Conservation (phyloP, 2,329 filamentous ascomycete genomes). For the Apiospora sp. region DNA sequence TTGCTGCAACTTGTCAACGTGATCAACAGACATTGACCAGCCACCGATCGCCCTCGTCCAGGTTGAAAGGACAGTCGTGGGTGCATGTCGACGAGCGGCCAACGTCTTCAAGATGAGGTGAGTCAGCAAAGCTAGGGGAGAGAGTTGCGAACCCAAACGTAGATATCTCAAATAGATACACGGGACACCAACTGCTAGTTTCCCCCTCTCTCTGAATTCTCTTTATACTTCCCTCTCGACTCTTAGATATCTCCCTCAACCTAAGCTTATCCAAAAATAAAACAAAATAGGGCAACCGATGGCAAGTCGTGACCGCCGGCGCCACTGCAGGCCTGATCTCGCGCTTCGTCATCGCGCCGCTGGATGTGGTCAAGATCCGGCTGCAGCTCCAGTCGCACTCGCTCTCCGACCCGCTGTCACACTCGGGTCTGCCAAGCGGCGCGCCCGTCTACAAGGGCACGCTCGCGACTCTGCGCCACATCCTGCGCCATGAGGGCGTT, state of each 20-base stretch:
- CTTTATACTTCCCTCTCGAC: constrained; percentile 21
- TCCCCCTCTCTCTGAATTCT: not conserved
- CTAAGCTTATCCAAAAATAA: constrained; percentile 16
- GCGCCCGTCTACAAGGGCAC: constrained; percentile 76
- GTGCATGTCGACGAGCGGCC: constrained; percentile 53
- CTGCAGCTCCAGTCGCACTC: constrained; percentile 93
- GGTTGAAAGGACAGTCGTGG: constrained; percentile 40
- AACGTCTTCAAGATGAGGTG: constrained; percentile 68
- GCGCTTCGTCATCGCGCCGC: constrained; percentile 90
- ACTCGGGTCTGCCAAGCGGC: constrained; percentile 53
- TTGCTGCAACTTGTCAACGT: constrained; percentile 13
- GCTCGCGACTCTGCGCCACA: constrained; percentile 76
- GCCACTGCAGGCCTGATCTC: constrained; percentile 84
- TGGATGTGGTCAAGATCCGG: constrained; percentile 98
- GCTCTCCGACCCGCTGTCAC: constrained; percentile 74
- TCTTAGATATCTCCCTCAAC: not conserved
- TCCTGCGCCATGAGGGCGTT: constrained; percentile 82
- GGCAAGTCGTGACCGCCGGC: constrained; percentile 65
- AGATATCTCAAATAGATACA: constrained; percentile 2
- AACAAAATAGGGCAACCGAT: constrained; percentile 56
- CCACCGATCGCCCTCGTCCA: constrained; percentile 31
- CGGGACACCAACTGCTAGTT: not conserved
- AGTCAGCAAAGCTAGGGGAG: constrained; percentile 28
- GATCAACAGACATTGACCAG: not conserved
- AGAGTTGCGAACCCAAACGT: constrained; percentile 11